These are phyloP conservation scores for Penicillium sp. DNA, from an alignment of 2,329 filamentous ascomycete species.

Conservation along the genomic window DNA sequence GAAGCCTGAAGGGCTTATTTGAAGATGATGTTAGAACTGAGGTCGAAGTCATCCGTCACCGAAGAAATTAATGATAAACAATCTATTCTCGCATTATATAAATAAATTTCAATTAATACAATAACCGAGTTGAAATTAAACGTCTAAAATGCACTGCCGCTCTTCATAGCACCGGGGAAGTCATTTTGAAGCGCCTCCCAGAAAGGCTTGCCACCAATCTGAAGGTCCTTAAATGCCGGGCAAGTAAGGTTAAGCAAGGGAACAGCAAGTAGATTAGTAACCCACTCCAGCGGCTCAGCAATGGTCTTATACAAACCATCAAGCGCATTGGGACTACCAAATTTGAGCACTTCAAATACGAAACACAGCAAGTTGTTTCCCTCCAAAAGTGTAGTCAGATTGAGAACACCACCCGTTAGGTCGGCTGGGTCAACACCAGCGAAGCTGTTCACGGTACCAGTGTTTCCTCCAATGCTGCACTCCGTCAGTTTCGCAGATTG, in stretches of 20 bases:
- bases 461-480: conserved; percentile 53
- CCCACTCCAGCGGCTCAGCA: conserved; percentile 27
- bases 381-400: conserved; percentile 37
- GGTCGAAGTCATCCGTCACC: too few relatives aligned
- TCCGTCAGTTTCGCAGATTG: background rate
- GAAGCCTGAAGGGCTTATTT: too few relatives aligned
- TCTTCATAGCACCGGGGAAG: conserved; percentile 31
- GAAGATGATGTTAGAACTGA: too few relatives aligned
- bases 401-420: conserved; percentile 44
- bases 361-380: conserved; percentile 45
- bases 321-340: conserved; percentile 34
- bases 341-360: conserved; percentile 35
- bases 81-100: background rate
- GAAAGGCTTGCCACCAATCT: conserved; percentile 31
- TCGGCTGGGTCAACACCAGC: conserved; percentile 47
- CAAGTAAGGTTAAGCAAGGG: conserved; percentile 32
- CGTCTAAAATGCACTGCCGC: conserved; percentile 17
- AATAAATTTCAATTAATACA: background rate
- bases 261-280: conserved; percentile 30
- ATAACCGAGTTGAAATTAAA: background rate
- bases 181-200: conserved; percentile 30
- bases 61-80: background rate
- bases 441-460: conserved; percentile 53
- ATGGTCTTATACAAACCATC: conserved; percentile 30
- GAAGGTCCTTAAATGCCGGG: conserved; percentile 34